Percentiles rank a stretch among this genome's conserved stretches.
Conservation (phyloP, 1,284 basidiomycete species). For the Ustilago lituana region DNA sequence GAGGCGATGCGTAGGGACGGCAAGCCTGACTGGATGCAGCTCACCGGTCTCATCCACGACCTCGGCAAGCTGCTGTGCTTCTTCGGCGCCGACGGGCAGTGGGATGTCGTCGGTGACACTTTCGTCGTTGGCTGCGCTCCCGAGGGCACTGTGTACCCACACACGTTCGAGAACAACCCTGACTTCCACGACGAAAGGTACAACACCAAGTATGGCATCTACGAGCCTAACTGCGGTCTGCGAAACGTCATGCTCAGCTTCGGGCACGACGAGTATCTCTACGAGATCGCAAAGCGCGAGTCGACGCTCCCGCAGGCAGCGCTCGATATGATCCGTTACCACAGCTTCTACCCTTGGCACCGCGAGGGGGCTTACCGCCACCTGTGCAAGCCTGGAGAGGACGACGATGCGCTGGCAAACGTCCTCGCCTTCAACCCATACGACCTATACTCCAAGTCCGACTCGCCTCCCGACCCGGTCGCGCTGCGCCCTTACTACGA, state of each 20-base stretch:
- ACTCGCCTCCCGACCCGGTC: slow-evolving; percentile 75
- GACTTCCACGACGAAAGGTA: slow-evolving; percentile 78
- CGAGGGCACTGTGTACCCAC: slow-evolving; percentile 74
- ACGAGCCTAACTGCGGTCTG: slow-evolving; percentile 82
- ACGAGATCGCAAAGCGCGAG: slow-evolving; percentile 50
- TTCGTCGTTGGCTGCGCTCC: slow-evolving; percentile 86
- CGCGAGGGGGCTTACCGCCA: slow-evolving; percentile 49
- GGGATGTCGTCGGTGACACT: slow-evolving; percentile 87
- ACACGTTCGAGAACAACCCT: slow-evolving; percentile 83
- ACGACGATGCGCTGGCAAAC: slow-evolving; percentile 39
- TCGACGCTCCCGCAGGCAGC: slow-evolving; percentile 80
- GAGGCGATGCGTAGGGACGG: slow-evolving; percentile 88
- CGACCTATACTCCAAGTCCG: slow-evolving; percentile 88
- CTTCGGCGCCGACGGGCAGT: slow-evolving; percentile 75
- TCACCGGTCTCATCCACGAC: slow-evolving; percentile 77
- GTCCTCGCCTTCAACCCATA: slow-evolving; percentile 82
- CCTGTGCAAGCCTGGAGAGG: slow-evolving; percentile 36
- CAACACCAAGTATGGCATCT: slow-evolving; percentile 83
- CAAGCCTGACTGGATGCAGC: slow-evolving; percentile 76
- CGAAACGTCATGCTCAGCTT: slow-evolving; percentile 90
- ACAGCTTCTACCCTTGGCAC: slow-evolving; percentile 85
- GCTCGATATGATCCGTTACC: slow-evolving; percentile 90
- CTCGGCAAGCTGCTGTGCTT: slow-evolving; percentile 55
- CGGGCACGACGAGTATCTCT: slow-evolving; percentile 78
- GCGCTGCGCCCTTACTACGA: slow-evolving; percentile 83